A percentile compares a stretch with the other conserved stretches of the same genome.
These are phyloP conservation scores for Fusarium zealandicum DNA, from an alignment of 2,329 filamentous ascomycete species.

Conservation along the genomic window DNA sequence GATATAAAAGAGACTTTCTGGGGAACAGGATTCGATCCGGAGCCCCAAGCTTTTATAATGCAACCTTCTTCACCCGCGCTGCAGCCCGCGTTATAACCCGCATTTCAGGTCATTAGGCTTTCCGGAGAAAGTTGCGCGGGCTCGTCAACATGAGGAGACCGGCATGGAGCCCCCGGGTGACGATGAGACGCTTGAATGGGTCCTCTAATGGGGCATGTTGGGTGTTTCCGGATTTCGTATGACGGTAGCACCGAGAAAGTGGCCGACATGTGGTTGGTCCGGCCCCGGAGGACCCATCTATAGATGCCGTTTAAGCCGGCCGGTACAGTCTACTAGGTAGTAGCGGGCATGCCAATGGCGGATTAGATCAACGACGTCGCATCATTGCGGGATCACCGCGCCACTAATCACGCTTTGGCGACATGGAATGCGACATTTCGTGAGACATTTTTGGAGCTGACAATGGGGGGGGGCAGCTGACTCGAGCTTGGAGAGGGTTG, in stretches of 20 bases:
- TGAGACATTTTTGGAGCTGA: slow-evolving; percentile 7
- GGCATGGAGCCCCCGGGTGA: neutral
- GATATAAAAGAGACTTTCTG: slow-evolving; percentile 5
- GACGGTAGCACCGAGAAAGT: slow-evolving; percentile 39
- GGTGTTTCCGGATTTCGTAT: slow-evolving; percentile 17
- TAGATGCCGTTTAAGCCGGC: slow-evolving; percentile 30
- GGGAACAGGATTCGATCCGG: neutral
- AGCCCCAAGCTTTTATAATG: slow-evolving; percentile 30
- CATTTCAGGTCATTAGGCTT: slow-evolving; percentile 27
- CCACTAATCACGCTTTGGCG: slow-evolving; percentile 10
- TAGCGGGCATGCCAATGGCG: neutral
- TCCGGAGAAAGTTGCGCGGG: slow-evolving; percentile 13
- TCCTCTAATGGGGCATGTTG: slow-evolving; percentile 10
- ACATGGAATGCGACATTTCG: neutral
- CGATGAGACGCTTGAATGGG: neutral
- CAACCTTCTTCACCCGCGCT: neutral
- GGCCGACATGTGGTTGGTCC: slow-evolving; percentile 30
- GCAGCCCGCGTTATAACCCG: slow-evolving; percentile 4
- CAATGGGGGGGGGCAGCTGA: neutral
- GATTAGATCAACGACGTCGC: slow-evolving; percentile 2
- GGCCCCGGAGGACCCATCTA: slow-evolving; percentile 20
- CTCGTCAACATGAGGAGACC: slow-evolving; percentile 8
- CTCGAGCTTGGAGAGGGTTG: neutral
- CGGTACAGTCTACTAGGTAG: slow-evolving; percentile 14
- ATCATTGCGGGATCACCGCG: slow-evolving; percentile 10